phyloP scores from a whole-genome alignment of 1,284 basidiomycete genomes.

The Caloboletus inedulis region DNA sequence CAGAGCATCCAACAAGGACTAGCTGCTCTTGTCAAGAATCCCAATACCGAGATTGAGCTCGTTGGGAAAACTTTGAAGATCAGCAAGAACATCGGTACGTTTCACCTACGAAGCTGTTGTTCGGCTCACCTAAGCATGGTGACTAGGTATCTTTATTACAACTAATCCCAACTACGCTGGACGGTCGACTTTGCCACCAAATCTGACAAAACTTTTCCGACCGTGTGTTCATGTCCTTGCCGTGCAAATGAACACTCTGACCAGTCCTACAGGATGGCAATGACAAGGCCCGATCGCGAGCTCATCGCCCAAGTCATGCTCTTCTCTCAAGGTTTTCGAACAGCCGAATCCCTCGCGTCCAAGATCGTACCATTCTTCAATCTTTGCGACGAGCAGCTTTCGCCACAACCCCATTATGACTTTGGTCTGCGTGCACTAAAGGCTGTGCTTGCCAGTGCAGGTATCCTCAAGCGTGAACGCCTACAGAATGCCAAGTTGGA shows the following conservation, averaged over 20 bases:
- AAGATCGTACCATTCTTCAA: constrained; percentile 99
- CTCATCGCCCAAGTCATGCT: constrained; percentile 99
- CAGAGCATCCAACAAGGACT: constrained; percentile 98
- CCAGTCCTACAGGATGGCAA: constrained; percentile 76
- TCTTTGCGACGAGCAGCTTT: constrained; percentile 95
- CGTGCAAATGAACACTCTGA: constrained; percentile 8
- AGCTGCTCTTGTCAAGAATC: constrained; percentile 74
- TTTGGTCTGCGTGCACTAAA: constrained; percentile 98
- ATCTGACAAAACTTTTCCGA: constrained; percentile 93
- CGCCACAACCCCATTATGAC: constrained; percentile 98
- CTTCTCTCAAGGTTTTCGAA: constrained; percentile 99
- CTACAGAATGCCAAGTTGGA: constrained; percentile 51
- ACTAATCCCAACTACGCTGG: constrained; percentile 99
- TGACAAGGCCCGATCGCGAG: constrained; percentile 97
- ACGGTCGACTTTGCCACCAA: constrained; percentile 95
- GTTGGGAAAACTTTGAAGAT: constrained; percentile 93
- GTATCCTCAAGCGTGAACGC: constrained; percentile 94
- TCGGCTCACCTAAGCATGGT: constrained; percentile 9
- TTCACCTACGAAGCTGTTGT: not conserved
- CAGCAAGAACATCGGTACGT: constrained; percentile 85
- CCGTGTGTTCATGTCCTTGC: constrained; percentile 51
- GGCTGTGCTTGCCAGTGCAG: constrained; percentile 93
- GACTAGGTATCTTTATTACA: constrained; percentile 87
- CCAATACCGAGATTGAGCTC: constrained; percentile 90
- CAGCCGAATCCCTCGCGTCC: constrained; percentile 91